Evolutionary conservation across 164 flowering plant genomes (phyloP).

Genomic region (Saururus chinensis): DNA sequence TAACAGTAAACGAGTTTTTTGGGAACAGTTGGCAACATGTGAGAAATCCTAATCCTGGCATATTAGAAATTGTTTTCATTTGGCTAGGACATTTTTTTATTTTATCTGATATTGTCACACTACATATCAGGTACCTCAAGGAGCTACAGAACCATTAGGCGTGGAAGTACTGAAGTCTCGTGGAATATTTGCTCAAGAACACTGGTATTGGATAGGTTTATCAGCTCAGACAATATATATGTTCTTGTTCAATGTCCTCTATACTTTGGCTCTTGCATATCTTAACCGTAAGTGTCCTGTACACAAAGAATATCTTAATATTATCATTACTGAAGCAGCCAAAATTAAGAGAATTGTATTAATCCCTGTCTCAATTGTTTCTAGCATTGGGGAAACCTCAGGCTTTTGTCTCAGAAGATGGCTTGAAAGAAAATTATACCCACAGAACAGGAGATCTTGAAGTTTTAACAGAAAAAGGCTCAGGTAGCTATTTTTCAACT

Average conservation of each 20-base stretch:
- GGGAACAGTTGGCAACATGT: conserved; percentile 53
- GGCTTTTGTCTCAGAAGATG: conserved; percentile 1
- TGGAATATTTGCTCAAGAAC: conserved; percentile 20
- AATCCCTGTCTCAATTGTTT: not conserved
- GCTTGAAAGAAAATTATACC: conserved; percentile 1
- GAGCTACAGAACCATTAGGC: conserved; percentile 15
- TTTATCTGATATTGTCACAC: not conserved
- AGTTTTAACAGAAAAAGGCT: not conserved
- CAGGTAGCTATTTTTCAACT: not conserved
- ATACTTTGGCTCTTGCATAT: conserved; percentile 20
- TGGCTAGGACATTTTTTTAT: too few relatives aligned
- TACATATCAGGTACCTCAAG: not conserved
- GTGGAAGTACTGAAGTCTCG: conserved; percentile 14
- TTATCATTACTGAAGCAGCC: conserved; percentile 7
- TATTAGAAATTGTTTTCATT: not conserved
- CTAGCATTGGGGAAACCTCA: conserved; percentile 2
- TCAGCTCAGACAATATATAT: conserved; percentile 21
- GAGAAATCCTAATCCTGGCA: conserved; percentile 2
- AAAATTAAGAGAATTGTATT: not conserved
- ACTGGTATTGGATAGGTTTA: conserved; percentile 34
- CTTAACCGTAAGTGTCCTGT: conserved; percentile 21
- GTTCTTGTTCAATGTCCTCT: conserved; percentile 18
- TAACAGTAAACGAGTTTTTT: conserved; percentile 42
- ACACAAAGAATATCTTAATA: not conserved
- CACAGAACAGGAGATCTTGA: not conserved